Evolutionary conservation across 192 early-diverging fungal species (phyloP).

Genomic region (Coemansia umbellata): DNA sequence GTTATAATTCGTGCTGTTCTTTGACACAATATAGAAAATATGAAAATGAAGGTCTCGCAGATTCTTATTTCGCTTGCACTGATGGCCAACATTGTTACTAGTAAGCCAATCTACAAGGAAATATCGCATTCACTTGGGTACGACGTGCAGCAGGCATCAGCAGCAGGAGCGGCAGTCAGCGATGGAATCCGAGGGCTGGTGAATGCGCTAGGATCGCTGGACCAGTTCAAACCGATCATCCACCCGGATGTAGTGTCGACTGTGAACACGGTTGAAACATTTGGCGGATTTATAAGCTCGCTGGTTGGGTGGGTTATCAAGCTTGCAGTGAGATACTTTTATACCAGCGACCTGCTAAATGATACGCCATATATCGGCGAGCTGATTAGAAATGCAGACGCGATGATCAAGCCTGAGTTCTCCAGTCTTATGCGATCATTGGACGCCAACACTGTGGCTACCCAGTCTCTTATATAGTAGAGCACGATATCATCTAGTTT

Average conservation of each 20-base stretch:
- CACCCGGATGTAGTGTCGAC: slow-evolving; percentile 19
- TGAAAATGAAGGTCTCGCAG: slow-evolving; percentile 2
- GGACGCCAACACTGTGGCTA: too few species aligned
- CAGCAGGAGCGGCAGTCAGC: slow-evolving; percentile 21
- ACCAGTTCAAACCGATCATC: slow-evolving; percentile 38
- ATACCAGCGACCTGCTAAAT: slow-evolving; percentile 28
- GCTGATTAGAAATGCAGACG: slow-evolving; percentile 29
- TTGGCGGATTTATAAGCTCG: slow-evolving; percentile 25
- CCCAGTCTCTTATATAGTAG: too few species aligned
- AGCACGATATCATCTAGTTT: too few species aligned
- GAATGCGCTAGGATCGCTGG: slow-evolving; percentile 5
- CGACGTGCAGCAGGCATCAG: slow-evolving; percentile 15
- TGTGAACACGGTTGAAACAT: slow-evolving; percentile 16
- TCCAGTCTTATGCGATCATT: too few species aligned
- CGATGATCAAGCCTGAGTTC: slow-evolving; percentile 20
- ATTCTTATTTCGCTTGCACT: slow-evolving; percentile 1
- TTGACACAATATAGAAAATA: too few species aligned
- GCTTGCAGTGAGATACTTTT: slow-evolving; percentile 15
- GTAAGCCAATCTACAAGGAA: slow-evolving; percentile 29
- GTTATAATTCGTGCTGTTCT: too few species aligned
- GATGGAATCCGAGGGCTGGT: slow-evolving; percentile 15
- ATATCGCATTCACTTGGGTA: slow-evolving; percentile 36
- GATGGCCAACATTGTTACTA: background rate
- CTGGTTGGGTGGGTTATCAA: slow-evolving; percentile 23
- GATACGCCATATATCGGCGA: slow-evolving; percentile 46